Conservation (phyloP, 495 filamentous ascomycete species). For the Neurospora hispaniola region DNA sequence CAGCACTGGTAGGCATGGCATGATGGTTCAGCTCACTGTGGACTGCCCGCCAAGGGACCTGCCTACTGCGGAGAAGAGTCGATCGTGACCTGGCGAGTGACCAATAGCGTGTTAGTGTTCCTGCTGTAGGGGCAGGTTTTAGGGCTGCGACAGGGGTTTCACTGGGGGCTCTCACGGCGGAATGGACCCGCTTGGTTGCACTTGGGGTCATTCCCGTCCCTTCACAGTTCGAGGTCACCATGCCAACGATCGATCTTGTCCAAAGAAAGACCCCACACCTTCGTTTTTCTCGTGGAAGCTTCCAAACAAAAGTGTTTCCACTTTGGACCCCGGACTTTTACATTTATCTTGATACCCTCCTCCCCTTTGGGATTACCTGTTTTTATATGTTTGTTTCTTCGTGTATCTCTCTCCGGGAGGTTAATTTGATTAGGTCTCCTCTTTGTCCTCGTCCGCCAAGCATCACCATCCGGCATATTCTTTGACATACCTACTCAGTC, state of each 20-base stretch:
- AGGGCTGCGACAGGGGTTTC: background rate
- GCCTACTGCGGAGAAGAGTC: background rate
- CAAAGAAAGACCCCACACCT: background rate
- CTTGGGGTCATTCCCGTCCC: background rate
- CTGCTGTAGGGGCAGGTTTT: background rate
- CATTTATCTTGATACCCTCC: background rate
- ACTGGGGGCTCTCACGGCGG: background rate
- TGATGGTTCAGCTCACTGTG: background rate
- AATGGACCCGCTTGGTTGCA: background rate
- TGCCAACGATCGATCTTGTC: background rate
- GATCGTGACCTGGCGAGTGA: background rate
- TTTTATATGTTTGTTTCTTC: background rate
- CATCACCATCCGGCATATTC: background rate
- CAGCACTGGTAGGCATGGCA: background rate
- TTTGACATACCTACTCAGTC: background rate
- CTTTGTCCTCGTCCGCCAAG: background rate
- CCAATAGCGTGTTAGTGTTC: background rate
- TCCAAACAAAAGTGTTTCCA: background rate
- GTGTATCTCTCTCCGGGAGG: background rate
- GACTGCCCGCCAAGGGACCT: background rate
- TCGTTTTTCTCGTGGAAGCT: background rate
- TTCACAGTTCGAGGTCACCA: background rate
- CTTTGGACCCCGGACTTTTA: background rate
- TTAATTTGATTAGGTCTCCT: background rate
- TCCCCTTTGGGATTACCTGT: background rate